Conservation (phyloP, 2,329 filamentous ascomycete species). For the Onygenales sp. region DNA sequence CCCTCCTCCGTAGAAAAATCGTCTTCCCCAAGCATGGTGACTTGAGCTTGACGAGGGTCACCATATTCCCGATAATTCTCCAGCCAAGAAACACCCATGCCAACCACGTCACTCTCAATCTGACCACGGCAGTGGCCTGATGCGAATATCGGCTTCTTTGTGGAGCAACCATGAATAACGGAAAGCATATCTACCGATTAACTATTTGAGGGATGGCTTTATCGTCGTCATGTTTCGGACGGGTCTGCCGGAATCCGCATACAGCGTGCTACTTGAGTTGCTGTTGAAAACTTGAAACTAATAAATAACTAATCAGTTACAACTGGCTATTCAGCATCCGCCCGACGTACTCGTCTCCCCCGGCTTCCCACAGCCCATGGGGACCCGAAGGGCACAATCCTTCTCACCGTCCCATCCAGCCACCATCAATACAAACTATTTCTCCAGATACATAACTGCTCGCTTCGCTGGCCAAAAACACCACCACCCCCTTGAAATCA, state of each 20-base stretch:
- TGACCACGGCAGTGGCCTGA: too few species aligned
- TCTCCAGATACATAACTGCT: slow-evolving; percentile 36
- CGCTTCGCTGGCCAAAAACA: slow-evolving; percentile 15
- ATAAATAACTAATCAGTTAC: background rate
- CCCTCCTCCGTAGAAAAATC: too few species aligned
- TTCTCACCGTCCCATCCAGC: slow-evolving; percentile 75
- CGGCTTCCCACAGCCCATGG: background rate
- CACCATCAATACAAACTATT: slow-evolving; percentile 74
- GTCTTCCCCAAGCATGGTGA: too few species aligned
- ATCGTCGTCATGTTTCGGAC: background rate
- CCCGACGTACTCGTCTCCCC: background rate
- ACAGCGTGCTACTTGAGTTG: background rate
- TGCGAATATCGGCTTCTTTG: background rate
- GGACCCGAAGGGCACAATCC: background rate
- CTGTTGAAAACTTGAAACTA: background rate
- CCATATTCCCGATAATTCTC: too few species aligned
- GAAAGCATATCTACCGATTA: background rate
- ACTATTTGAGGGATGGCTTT: background rate
- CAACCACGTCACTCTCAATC: too few species aligned
- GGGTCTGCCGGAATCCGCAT: background rate
- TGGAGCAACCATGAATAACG: background rate
- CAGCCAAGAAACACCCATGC: too few species aligned
- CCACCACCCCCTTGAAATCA: slow-evolving; percentile 14
- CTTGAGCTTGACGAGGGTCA: too few species aligned
- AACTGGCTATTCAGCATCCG: background rate